Evolutionary conservation across 805 yeast species (phyloP), one percentile per base, ranked within the genome.

Genomic region (Starmerella tilneyi): DNA sequence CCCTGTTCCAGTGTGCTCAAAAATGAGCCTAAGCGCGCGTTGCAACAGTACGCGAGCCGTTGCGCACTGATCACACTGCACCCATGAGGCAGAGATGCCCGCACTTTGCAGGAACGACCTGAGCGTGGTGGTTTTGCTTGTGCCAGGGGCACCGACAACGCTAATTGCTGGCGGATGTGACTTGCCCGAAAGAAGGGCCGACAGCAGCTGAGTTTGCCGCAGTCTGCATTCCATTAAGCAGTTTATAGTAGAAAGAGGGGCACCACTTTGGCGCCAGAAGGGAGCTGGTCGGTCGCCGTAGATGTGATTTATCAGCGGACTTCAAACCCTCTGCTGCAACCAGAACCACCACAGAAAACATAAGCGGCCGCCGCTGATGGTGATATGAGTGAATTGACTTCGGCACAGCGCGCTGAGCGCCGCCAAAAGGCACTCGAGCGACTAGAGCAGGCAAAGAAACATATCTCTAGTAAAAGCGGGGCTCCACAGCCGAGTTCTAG

Each of bases 51-150:
- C 61, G 43, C 73, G 67, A 26, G 63, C 62, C 5, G 76, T 70
- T 13, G 71, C 56, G 47, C 74, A 70, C 50, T 71, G 74, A 46
- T 74, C 76, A 52, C 77, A 71, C 4, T 61, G 55, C 19, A 75
- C 56, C 47, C 69, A 51, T 4, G 75, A 46, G 12, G 38, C 21
- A 7, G 44, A 9, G 20, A 61, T 53, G 4, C 50, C 51, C 7
- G 62, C 34, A 5, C 51, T 45, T 6, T 60, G 47, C 9, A 74
- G 58, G 42, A 62, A 63, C 15, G 54, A 42, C n/a, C 47, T 51
- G 9, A 74, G 59, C 1, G 67, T 59, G 21, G 56, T 54, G 2
- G 75, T 57, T 54, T 75, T 75, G 1, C 79, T 79, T 2, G 71
- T 62, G 1, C 75, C 62, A 21, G 68, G 63, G 47, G 70, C 65